Percentiles rank a stretch among this genome's conserved stretches.
These are phyloP conservation scores for Ophiocordyceps australis DNA, from an alignment of 2,329 filamentous ascomycete species.

Conservation along the genomic window DNA sequence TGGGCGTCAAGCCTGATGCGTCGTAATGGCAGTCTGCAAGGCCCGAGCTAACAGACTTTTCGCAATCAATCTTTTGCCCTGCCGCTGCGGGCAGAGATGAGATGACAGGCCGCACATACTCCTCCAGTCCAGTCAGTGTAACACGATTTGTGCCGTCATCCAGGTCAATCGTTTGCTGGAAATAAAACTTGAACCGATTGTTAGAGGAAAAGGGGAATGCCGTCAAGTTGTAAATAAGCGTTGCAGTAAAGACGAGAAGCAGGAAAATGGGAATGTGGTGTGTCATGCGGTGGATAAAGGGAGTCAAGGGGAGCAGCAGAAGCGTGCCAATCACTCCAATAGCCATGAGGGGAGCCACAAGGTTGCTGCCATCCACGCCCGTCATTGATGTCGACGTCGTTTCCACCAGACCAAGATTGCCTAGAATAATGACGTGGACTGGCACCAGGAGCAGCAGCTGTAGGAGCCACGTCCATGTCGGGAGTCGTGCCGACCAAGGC, in stretches of 20 bases:
- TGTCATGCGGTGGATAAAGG: slow-evolving; percentile 74
- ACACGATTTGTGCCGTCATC: slow-evolving; percentile 54
- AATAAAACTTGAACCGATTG: slow-evolving; percentile 72
- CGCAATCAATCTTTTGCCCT: slow-evolving; percentile 40
- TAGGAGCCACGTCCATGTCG: slow-evolving; percentile 72
- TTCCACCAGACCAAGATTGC: slow-evolving; percentile 56
- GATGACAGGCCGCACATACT: slow-evolving; percentile 50
- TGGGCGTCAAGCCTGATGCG: slow-evolving; percentile 39
- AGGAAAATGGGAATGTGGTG: slow-evolving; percentile 68
- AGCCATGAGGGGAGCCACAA: slow-evolving; percentile 53
- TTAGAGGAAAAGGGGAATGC: slow-evolving; percentile 76
- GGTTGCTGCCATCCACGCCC: slow-evolving; percentile 61
- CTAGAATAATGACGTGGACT: slow-evolving; percentile 57
- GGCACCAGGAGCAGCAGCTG: slow-evolving; percentile 72
- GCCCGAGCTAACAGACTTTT: slow-evolving; percentile 16
- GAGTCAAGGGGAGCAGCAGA: slow-evolving; percentile 56
- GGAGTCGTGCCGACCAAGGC: slow-evolving; percentile 63
- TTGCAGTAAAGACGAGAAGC: slow-evolving; percentile 52
- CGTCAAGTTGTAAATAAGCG: slow-evolving; percentile 67
- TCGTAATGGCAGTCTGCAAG: slow-evolving; percentile 53
- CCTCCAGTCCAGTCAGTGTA: slow-evolving; percentile 47
- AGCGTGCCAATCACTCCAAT: slow-evolving; percentile 52
- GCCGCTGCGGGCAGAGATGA: slow-evolving; percentile 51
- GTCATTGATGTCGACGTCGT: slow-evolving; percentile 64
- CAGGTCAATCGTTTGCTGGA: slow-evolving; percentile 65